phyloP scores from a whole-genome alignment of 352 stramenopile genomes.

The Pythium insidiosum region DNA sequence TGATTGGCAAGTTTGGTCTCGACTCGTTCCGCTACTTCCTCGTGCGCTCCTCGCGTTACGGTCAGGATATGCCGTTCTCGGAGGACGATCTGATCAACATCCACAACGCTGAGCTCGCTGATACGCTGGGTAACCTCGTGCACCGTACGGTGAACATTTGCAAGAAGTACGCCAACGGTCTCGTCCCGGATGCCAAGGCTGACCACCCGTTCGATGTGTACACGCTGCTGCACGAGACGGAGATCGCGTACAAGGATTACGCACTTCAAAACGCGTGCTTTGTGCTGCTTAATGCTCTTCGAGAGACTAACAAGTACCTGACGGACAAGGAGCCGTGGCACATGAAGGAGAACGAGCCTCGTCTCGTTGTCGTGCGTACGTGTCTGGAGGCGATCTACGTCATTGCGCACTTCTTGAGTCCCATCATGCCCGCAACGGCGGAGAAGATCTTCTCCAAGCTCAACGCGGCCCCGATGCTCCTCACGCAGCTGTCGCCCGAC shows the following conservation, averaged over 20 bases:
- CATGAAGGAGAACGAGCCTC: slow-evolving; percentile 88
- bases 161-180: slow-evolving; percentile 92
- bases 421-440: slow-evolving; percentile 89
- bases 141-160: slow-evolving; percentile 95
- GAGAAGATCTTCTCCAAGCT: slow-evolving; percentile 95
- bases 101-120: slow-evolving; percentile 95
- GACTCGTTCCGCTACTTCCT: slow-evolving; percentile 96
- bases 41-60: slow-evolving; percentile 89
- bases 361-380: slow-evolving; percentile 90
- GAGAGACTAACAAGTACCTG: slow-evolving; percentile 97
- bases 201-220: slow-evolving; percentile 85
- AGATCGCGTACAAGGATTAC: slow-evolving; percentile 90
- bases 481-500: slow-evolving; percentile 66
- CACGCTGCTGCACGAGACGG: slow-evolving; percentile 69
- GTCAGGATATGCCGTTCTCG: slow-evolving; percentile 93
- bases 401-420: slow-evolving; percentile 93
- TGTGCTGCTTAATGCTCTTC: slow-evolving; percentile 86
- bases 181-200: slow-evolving; percentile 45
- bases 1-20: slow-evolving; percentile 90
- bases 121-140: slow-evolving; percentile 94
- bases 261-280: slow-evolving; percentile 87
- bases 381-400: slow-evolving; percentile 97
- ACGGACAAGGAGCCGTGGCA: slow-evolving; percentile 97
- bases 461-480: slow-evolving; percentile 65
- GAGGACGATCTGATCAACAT: slow-evolving; percentile 93